These are phyloP conservation scores for Calonectria hawksworthii DNA, from an alignment of 2,329 filamentous ascomycete genomes.

Conservation along the genomic window DNA sequence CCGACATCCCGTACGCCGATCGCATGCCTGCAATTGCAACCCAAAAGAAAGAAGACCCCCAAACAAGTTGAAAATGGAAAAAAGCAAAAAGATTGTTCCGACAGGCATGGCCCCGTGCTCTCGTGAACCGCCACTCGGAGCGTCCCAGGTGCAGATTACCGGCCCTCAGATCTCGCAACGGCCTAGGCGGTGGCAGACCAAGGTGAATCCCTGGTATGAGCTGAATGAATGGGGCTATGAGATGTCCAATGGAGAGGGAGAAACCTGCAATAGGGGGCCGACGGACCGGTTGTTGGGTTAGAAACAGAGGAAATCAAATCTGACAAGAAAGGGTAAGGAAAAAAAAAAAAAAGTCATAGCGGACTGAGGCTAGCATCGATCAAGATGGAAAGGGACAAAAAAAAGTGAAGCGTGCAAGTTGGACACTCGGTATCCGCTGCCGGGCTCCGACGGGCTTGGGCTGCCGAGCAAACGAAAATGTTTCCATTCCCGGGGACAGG, in stretches of 20 bases:
- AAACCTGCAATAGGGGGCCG: neutral
- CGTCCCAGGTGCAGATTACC: neutral
- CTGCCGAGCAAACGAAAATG: conserved; percentile 5
- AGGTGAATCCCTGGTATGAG: neutral
- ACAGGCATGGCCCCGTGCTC: neutral
- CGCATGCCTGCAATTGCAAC: neutral
- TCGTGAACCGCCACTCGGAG: neutral
- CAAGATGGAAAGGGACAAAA: neutral
- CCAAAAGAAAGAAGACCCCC: neutral
- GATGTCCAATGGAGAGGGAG: neutral
- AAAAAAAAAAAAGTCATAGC: neutral
- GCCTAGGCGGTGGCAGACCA: neutral
- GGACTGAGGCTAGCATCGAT: neutral
- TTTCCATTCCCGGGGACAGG: neutral
- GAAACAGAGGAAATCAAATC: neutral
- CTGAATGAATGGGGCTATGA: neutral
- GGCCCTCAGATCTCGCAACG: neutral
- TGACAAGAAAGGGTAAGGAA: neutral
- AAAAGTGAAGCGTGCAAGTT: neutral
- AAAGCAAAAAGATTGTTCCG: neutral
- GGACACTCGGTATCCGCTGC: neutral
- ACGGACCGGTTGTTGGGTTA: neutral
- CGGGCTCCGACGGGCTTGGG: neutral
- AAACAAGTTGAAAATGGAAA: neutral
- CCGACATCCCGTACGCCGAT: conserved; percentile 7